Percentiles rank a stretch among this genome's conserved stretches.
These are phyloP conservation scores for Corymbia calophylla DNA, from an alignment of 441 rosid species.

Conservation along the genomic window DNA sequence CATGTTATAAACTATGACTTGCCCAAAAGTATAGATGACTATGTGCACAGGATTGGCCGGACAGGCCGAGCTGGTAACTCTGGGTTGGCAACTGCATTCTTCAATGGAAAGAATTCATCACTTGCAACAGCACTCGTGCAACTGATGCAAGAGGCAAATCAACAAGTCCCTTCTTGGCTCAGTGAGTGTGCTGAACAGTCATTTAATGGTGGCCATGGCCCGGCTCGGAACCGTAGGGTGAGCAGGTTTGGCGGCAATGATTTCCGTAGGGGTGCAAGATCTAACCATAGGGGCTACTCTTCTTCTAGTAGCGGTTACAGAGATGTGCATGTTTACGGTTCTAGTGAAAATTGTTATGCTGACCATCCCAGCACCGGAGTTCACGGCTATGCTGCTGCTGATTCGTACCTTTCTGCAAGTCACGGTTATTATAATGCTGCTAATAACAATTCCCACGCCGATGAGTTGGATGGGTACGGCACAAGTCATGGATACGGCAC, in stretches of 20 bases:
- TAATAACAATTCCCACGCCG: background rate
- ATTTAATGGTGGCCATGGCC: conserved; percentile 1
- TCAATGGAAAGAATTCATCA: conserved; percentile 29
- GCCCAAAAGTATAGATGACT: conserved; percentile 36
- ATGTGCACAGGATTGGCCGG: conserved; percentile 54
- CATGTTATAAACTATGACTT: conserved; percentile 54
- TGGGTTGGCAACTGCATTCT: conserved; percentile 53
- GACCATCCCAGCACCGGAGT: background rate
- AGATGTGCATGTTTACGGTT: background rate
- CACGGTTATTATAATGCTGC: background rate
- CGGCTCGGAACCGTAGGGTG: conserved; percentile 1
- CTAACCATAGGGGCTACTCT: background rate
- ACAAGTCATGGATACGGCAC: background rate
- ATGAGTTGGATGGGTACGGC: background rate
- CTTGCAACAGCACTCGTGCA: conserved; percentile 38
- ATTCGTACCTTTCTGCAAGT: background rate
- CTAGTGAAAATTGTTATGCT: background rate
- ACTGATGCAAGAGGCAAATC: conserved; percentile 43
- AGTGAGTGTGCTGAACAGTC: conserved; percentile 20
- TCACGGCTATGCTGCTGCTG: background rate
- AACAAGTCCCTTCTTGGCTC: conserved; percentile 48
- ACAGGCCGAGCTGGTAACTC: conserved; percentile 57
- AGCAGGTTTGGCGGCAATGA: conserved; percentile 43
- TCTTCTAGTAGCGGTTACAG: background rate
- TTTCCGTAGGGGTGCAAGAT: conserved; percentile 19